Evolutionary conservation across 2,329 filamentous ascomycete genomes (phyloP), one percentile per base, ranked within the genome.

Genomic region (Cryphonectria japonica): DNA sequence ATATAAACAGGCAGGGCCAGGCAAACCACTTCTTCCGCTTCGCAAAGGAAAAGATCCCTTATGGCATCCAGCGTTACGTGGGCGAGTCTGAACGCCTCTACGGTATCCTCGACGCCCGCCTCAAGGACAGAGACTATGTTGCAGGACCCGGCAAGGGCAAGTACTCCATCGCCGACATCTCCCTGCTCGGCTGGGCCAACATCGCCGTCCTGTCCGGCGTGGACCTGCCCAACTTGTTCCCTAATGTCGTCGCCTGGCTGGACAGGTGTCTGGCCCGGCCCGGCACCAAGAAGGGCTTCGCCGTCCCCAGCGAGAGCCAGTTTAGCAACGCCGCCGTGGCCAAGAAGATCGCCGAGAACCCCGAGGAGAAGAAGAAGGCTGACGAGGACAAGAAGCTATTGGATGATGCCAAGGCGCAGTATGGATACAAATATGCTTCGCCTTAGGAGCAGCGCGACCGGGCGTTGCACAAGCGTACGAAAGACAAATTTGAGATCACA

Each of bases 81-180:
- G 93, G 92, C 76, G 93, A 95, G 83, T 89, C 90, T 1, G 86
- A 92, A 74, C 88, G 93, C 2, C 85, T 95, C 1, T 95, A 94
- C 80, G 87, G 90, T 34, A 84, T 95, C 29, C 85, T 95, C 1
- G 87, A 95, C 78, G 84, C 85, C 76, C 90, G 91, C 68, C 88
- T 95, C 19, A 76, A 75, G 19, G 77, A 79, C 34, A 82, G 86
- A 3, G 84, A 87, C 68, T 89, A 82, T 73, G 76, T 89, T 8
- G 87, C 84, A 3, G 91, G 91, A 3, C 78, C 84, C 1, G 84
- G 80, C 16, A 76, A 77, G 37, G 86, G 89, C 74, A 88, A 86
- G 76, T 89, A 85, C 79, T 88, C 86, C 75, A 89, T 92, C 70
- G 92, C 89, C 0, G 93, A 95, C 80, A 93, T 95, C 69, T 86